Conservation (phyloP, 805 yeast genomes). For the Kodamaea jinghongensis region DNA sequence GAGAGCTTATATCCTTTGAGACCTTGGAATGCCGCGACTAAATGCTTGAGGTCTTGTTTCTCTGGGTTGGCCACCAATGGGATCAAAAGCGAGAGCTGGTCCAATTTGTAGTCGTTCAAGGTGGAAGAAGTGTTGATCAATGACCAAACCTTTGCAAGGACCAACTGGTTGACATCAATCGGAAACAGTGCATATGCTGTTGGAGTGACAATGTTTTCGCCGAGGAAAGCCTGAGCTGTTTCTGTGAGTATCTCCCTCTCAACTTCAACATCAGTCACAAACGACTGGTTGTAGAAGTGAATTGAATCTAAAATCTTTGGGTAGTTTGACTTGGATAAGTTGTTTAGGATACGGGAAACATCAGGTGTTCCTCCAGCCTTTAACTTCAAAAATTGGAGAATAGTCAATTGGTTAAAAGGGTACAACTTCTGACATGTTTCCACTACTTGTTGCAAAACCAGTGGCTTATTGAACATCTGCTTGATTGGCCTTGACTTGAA, state of each 20-base stretch:
- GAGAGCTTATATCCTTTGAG: constrained; percentile 36
- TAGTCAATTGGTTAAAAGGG: constrained; percentile 33
- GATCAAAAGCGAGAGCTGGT: constrained; percentile 24
- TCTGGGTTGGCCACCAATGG: constrained; percentile 21
- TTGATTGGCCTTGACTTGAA: constrained; percentile 16
- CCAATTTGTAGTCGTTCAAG: constrained; percentile 32
- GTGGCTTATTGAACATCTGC: constrained; percentile 12
- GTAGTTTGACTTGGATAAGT: constrained; percentile 8
- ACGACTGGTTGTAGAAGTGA: constrained; percentile 2
- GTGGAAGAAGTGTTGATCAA: constrained; percentile 16
- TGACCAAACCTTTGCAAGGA: constrained; percentile 21
- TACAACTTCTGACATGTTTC: constrained; percentile 32
- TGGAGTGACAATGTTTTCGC: constrained; percentile 1
- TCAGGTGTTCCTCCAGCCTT: constrained; percentile 12
- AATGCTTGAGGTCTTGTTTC: constrained; percentile 26
- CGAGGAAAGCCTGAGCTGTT: constrained; percentile 4
- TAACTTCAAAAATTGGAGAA: constrained; percentile 26
- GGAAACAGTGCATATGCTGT: constrained; percentile 1
- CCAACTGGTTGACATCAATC: constrained; percentile 10
- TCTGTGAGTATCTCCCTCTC: constrained; percentile 2
- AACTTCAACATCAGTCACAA: constrained; percentile 3
- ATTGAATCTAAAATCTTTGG: constrained; percentile 4
- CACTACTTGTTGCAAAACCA: constrained; percentile 23
- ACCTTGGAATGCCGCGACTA: constrained; percentile 33
- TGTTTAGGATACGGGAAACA: constrained; percentile 2